These are phyloP conservation scores for Trypanosomatidae sp. DNA, from an alignment of 208 protist species.

Conservation along the genomic window DNA sequence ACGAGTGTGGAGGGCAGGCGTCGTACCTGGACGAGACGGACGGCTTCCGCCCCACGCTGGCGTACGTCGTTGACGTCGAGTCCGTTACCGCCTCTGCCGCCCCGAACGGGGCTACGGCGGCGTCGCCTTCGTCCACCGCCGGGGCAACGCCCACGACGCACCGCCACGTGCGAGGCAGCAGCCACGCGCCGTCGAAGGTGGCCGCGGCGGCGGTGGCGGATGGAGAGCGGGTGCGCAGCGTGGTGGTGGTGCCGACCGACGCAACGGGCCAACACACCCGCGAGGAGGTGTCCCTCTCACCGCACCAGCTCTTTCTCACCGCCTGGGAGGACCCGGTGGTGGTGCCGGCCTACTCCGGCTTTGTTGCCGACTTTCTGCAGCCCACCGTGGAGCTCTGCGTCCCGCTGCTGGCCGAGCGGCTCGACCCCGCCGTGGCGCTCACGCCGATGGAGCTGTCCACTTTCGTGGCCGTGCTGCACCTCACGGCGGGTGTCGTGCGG, in stretches of 20 bases:
- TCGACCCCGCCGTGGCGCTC: slow-evolving; percentile 8
- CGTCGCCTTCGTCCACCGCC: not conserved
- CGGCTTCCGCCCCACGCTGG: slow-evolving; percentile 7
- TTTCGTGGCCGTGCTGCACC: slow-evolving; percentile 43
- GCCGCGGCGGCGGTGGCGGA: slow-evolving; percentile 25
- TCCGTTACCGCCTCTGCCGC: not conserved
- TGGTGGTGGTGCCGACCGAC: slow-evolving; percentile 22
- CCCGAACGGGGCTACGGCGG: not conserved
- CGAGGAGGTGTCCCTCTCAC: slow-evolving; percentile 17
- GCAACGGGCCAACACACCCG: not conserved
- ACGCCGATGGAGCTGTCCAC: slow-evolving; percentile 26
- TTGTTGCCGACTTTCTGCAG: slow-evolving; percentile 28
- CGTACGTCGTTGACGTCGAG: slow-evolving; percentile 23
- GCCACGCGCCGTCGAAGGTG: slow-evolving; percentile 5
- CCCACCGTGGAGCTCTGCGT: slow-evolving; percentile 27
- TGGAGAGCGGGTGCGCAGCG: slow-evolving; percentile 13
- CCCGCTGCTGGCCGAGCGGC: slow-evolving; percentile 13
- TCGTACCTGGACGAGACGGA: slow-evolving; percentile 18
- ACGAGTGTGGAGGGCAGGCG: slow-evolving; percentile 4
- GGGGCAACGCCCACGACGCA: too few species aligned
- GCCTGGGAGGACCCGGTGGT: slow-evolving; percentile 7
- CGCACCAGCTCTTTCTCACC: slow-evolving; percentile 20
- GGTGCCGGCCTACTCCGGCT: slow-evolving; percentile 23
- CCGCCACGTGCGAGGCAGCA: slow-evolving; percentile 18
- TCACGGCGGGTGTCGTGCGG: slow-evolving; percentile 36